phyloP scores from a whole-genome alignment of 1,139 yeast species.

The Magnusiomyces paraingens region DNA sequence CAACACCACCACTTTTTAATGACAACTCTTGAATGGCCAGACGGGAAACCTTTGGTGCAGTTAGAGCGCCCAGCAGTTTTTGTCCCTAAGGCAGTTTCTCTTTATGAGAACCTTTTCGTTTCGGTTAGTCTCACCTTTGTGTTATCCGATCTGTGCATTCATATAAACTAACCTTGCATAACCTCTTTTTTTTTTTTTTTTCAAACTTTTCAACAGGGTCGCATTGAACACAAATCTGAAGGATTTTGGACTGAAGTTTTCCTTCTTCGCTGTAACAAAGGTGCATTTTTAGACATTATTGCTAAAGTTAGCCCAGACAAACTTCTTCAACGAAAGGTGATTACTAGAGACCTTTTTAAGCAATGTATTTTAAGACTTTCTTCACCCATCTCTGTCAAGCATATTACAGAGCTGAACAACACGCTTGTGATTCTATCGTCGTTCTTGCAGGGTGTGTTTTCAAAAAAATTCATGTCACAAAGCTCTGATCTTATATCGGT shows the following conservation, averaged over 20 bases:
- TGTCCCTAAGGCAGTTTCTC: conserved; percentile 32
- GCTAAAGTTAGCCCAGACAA: conserved; percentile 24
- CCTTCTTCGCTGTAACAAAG: conserved; percentile 30
- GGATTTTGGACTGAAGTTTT: conserved; percentile 39
- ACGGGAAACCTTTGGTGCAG: conserved; percentile 33
- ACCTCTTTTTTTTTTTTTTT: background rate
- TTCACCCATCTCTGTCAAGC: conserved; percentile 10
- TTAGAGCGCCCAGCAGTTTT: conserved; percentile 30
- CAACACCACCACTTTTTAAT: background rate
- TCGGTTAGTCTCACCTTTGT: conserved; percentile 18
- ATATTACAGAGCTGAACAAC: conserved; percentile 21
- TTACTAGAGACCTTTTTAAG: conserved; percentile 10
- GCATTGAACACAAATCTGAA: conserved; percentile 18
- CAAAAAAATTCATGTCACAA: conserved; percentile 28
- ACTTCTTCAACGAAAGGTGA: conserved; percentile 19
- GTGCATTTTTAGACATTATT: conserved; percentile 25
- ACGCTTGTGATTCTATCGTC: conserved; percentile 25
- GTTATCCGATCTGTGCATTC: background rate
- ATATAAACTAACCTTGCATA: too few species aligned
- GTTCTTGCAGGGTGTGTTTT: conserved; percentile 28
- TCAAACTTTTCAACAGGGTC: conserved; percentile 12
- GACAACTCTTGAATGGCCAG: background rate
- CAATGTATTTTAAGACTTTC: background rate
- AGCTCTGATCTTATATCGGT: conserved; percentile 32
- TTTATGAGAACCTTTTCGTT: conserved; percentile 33